Percentiles rank a stretch among this genome's conserved stretches.
Conservation (phyloP, 2,329 filamentous ascomycete genomes). For the Tolypocladium album region DNA sequence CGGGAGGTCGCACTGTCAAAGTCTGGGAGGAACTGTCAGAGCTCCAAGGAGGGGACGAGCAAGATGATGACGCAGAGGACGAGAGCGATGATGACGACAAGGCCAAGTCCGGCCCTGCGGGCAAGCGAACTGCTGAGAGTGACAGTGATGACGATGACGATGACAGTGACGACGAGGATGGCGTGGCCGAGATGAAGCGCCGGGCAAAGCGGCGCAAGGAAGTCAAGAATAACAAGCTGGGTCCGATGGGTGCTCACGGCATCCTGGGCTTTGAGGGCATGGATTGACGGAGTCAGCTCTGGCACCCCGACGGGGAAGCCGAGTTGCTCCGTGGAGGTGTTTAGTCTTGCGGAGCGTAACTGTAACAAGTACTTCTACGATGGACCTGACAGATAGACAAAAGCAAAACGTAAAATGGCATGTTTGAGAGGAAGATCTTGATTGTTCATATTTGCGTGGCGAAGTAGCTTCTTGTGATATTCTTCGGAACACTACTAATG, state of each 20-base stretch:
- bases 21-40: conserved; percentile 79
- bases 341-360: neutral
- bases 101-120: conserved; percentile 35
- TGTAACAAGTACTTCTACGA: neutral
- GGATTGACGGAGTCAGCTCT: conserved; percentile 19
- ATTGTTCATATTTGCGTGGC: neutral
- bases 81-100: conserved; percentile 34
- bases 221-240: conserved; percentile 29
- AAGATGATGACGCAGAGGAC: conserved; percentile 35
- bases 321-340: neutral
- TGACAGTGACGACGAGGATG: conserved; percentile 18
- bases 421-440: neutral
- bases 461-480: neutral
- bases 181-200: conserved; percentile 30
- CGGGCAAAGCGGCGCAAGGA: conserved; percentile 32
- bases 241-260: conserved; percentile 39
- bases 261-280: conserved; percentile 38
- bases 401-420: neutral
- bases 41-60: conserved; percentile 29
- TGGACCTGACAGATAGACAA: neutral
- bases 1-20: conserved; percentile 76
- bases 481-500: neutral
- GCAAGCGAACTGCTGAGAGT: conserved; percentile 15
- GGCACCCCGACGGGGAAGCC: too few species aligned
- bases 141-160: conserved; percentile 27